Evolutionary conservation across 768 basidiomycete genomes (phyloP), one percentile per base, ranked within the genome.

Genomic region (Dendrothele bispora): DNA sequence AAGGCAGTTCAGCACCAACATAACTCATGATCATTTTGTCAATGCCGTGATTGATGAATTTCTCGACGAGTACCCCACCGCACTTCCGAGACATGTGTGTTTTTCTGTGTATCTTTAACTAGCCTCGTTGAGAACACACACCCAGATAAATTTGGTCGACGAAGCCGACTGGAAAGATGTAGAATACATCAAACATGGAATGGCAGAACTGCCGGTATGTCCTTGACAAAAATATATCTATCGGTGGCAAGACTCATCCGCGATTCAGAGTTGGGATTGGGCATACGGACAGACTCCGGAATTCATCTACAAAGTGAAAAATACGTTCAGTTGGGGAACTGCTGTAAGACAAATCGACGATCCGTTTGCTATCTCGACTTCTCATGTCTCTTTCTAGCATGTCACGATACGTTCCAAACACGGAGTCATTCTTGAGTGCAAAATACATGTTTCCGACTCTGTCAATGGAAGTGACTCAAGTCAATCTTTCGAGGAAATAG

Each of bases 231-330:
- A 18, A n/a, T 27, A 24, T 18, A 11, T n/a, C 11, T 41, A 21
- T 18, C 22, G 21, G 2, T 28, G n/a, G 12, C 29, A n/a, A n/a
- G n/a, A n/a, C n/a, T n/a, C n/a, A n/a, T n/a, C n/a, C n/a, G n/a
- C n/a, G n/a, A n/a, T n/a, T 11, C 56, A 95, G 94, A 84, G 78
- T 27, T 98, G 97, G 97, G 79, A 91, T 18, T 98, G 95, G 93
- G 72, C 79, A 12, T 97, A 83, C 58, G 95, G 95, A 0, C 90
- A 95, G 60, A 95, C 95, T 0, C 94, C 95, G 34, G 89, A 95
- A 60, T 98, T 99, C 62, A 86, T 82, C 6, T 88, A 91, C 58
- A 71, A 70, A 3, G 37, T 80, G 11, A 43, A 56, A 3, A 59
- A 61, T 21, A 47, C 61, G n/a, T 84, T 85, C 51, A 38, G 58